Base-by-base conservation (phyloP, 768 basidiomycete genomes). In the Pleurotus citrinopileatus region DNA sequence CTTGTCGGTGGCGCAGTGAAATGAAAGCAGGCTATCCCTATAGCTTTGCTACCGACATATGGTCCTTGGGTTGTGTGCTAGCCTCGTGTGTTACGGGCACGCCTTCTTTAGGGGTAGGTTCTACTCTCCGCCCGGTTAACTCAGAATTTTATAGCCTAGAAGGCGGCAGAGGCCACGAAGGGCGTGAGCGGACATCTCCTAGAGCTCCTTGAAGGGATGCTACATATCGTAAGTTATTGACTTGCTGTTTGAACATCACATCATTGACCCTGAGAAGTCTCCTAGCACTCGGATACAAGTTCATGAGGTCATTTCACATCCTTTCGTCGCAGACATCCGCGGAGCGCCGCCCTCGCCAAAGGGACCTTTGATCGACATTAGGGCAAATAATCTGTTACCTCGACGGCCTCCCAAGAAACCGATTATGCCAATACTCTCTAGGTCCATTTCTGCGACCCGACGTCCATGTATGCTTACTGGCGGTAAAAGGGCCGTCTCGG, bases 51-150 rank as follows among this genome's bases (percentile, higher is more conserved):
- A 63, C 69, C 3, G 80, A 81, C 58, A 29, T 78, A 22, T 81
- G 78, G 78, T 79, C 79, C 1, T 52, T 78, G 23, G 80, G 78
- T 3, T 73, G 72, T 59, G 61, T 79, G 3, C 59, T 73, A 19
- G 45, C 74, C 17, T 64, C 66, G 5, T 74, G 73, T 54, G 54
- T 77, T 12, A 61, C 70, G 4, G 75, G 73, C 2, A 56, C 43
- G 10, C 63, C 63, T 15, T 66, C 73, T 4, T 71, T 71, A 44
- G 53, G 71, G 54, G 76, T 73, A 37, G 42, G 63, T 58, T 15
- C 25, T 19, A 17, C n/a, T 15, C 15, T 50, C 15, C 10, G 46
- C 38, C 37, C 23, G 22, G 55, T 37, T 27, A 25, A 44, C 40
- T 34, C 37, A 3, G 54, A 52, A 44, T 46, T 50, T 37, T 53